Evolutionary conservation across 176 grass and related monocot genomes (phyloP), one percentile per base, ranked within the genome.

Genomic region (Puccinellia tenuiflora): DNA sequence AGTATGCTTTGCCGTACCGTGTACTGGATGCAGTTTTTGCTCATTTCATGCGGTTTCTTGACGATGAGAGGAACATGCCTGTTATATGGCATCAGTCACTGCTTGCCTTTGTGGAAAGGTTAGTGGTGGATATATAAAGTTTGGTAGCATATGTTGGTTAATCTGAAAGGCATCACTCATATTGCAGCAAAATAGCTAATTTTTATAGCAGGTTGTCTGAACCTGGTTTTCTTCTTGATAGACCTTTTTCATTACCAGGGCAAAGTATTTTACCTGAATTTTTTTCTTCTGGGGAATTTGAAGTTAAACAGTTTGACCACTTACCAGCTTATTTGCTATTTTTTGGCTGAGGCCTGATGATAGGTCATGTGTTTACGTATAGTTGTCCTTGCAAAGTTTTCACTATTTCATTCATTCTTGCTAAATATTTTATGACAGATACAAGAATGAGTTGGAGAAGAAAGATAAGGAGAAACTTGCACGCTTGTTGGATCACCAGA

Each of bases 1-100:
- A 98, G 83, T 98, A 98, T 87, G 91, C 93, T 82, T 87, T 98
- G 89, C 93, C 93, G 66, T 95, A 93, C 37, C 83, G 87, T 5
- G 93, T 88, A 8, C 87, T 98, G 53, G 96, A 98, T 92, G 86
- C 93, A 24, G 89, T 95, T 56, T 80, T 93, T 83, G 93, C 89
- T 21, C 96, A 98, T 85, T 95, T 98, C 77, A 87, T 98, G 89
- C 71, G 91, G 20, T 98, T 95, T 87, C 85, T 90, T 39, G 87
- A 87, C 33, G 91, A 98, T 25, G 65, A 86, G 50, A 90, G 92
- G 56, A 66, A 72, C 79, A 95, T 98, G 96, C 96, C 91, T 78
- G 96, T 95, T 56, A 95, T 98, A 90, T 98, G 96, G 93, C 93
- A 98, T 68, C 96, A 98, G 74, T 95, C 96, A 42, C 83, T 98